Conservation (phyloP, 192 early-diverging fungal species). For the Podila horticola region DNA sequence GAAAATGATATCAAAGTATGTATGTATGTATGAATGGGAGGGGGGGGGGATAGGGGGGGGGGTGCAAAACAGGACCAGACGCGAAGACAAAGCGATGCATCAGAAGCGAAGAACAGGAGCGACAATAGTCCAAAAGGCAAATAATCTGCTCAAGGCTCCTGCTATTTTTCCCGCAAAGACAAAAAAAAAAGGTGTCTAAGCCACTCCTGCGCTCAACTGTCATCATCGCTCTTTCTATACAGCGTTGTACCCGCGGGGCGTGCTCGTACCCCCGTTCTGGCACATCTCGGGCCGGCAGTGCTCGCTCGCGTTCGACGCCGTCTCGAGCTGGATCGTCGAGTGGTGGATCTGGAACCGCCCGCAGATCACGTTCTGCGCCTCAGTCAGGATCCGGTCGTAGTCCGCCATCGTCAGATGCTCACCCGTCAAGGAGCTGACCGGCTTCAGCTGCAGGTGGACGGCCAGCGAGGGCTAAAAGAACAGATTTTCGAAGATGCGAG, state of each 20-base stretch:
- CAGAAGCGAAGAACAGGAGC: no score
- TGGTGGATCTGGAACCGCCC: conserved; percentile 64
- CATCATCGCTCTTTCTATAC: conserved; percentile 10
- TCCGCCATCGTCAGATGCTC: conserved; percentile 32
- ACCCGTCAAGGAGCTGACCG: conserved; percentile 3
- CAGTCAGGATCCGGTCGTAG: conserved; percentile 60
- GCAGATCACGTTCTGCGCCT: conserved; percentile 62
- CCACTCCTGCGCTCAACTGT: neutral
- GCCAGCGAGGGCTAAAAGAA: conserved; percentile 27
- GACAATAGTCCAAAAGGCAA: no score
- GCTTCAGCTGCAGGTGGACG: conserved; percentile 28
- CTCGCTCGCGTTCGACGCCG: conserved; percentile 50
- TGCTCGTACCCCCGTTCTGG: conserved; percentile 19
- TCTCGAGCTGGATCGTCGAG: conserved; percentile 65
- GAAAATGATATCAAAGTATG: no score
- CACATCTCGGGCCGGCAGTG: conserved; percentile 63
- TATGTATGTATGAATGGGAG: no score
- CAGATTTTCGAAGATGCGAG: no score
- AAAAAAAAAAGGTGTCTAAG: neutral
- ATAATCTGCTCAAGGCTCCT: no score
- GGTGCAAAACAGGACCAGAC: no score
- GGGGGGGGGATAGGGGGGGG: no score
- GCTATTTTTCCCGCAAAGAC: neutral
- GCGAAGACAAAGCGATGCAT: no score
- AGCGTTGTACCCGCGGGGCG: conserved; percentile 19